Conservation (phyloP, 2,329 filamentous ascomycete genomes). For the Xylariomycetidae sp. region DNA sequence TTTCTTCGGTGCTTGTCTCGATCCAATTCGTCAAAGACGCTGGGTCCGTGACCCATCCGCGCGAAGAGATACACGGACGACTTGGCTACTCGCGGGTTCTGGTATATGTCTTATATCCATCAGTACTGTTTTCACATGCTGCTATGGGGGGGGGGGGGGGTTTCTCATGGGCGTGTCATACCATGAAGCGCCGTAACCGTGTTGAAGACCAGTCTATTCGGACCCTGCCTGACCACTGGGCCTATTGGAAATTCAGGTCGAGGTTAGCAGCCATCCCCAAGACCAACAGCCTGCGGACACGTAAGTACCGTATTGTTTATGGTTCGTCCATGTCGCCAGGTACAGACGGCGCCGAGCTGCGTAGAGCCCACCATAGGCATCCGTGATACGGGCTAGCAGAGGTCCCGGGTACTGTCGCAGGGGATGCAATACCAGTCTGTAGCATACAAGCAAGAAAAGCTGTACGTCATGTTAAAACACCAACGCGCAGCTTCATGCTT, state of each 20-base stretch:
- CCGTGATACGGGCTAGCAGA: background rate
- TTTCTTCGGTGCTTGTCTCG: constrained; percentile 1
- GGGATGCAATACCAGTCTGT: constrained; percentile 1
- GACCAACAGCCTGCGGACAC: background rate
- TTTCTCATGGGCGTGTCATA: no score
- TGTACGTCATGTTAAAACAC: no score
- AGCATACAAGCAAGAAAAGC: no score
- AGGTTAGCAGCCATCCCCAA: no score
- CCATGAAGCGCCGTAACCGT: constrained; percentile 1
- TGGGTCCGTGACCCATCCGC: background rate
- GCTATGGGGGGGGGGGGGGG: background rate
- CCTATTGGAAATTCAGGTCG: background rate
- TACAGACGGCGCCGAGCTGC: background rate
- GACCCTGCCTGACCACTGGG: constrained; percentile 1
- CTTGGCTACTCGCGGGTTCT: constrained; percentile 1
- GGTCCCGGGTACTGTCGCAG: constrained; percentile 1
- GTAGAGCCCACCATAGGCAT: constrained; percentile 1
- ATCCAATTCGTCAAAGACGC: background rate
- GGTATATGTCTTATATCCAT: constrained; percentile 1
- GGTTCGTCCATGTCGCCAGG: constrained; percentile 1
- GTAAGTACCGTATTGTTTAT: constrained; percentile 1
- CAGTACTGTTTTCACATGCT: background rate
- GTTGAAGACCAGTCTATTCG: constrained; percentile 3
- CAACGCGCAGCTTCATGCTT: no score
- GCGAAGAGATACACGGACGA: constrained; percentile 1